Conservation (phyloP, 78 protist genomes). For the Creolimax fragrantissima region DNA sequence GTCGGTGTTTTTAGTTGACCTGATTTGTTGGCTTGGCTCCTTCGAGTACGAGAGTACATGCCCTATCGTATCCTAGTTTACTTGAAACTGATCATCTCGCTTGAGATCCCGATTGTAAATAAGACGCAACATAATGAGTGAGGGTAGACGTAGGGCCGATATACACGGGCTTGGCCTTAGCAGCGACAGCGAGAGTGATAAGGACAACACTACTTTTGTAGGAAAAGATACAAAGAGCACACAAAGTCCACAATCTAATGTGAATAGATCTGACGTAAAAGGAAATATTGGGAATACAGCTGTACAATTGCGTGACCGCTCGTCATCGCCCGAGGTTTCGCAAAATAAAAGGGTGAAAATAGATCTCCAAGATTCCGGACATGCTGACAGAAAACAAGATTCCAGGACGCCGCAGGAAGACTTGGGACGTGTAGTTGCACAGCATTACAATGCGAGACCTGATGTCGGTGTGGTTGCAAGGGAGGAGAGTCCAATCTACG, state of each 20-base stretch:
- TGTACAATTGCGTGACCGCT: too few relatives aligned
- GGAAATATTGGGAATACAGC: neutral
- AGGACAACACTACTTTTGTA: neutral
- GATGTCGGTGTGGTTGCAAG: neutral
- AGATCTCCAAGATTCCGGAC: neutral
- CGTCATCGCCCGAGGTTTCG: too few relatives aligned
- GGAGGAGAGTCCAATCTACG: neutral
- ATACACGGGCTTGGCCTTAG: neutral
- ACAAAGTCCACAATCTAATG: neutral
- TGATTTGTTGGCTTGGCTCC: too few relatives aligned
- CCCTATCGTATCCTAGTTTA: too few relatives aligned
- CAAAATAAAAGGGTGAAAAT: neutral
- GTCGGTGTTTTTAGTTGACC: too few relatives aligned
- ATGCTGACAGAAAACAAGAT: neutral
- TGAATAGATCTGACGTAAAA: neutral
- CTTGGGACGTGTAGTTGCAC: neutral
- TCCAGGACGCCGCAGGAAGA: neutral
- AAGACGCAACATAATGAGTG: too few relatives aligned
- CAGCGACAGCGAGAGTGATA: neutral
- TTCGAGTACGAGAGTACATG: too few relatives aligned
- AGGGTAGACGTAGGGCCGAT: too few relatives aligned
- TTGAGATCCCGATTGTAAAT: too few relatives aligned
- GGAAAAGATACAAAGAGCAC: neutral
- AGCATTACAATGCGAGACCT: neutral
- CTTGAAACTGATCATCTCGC: too few relatives aligned